These are phyloP conservation scores for Candida krabiensis DNA, from an alignment of 805 yeast genomes.

Conservation along the genomic window DNA sequence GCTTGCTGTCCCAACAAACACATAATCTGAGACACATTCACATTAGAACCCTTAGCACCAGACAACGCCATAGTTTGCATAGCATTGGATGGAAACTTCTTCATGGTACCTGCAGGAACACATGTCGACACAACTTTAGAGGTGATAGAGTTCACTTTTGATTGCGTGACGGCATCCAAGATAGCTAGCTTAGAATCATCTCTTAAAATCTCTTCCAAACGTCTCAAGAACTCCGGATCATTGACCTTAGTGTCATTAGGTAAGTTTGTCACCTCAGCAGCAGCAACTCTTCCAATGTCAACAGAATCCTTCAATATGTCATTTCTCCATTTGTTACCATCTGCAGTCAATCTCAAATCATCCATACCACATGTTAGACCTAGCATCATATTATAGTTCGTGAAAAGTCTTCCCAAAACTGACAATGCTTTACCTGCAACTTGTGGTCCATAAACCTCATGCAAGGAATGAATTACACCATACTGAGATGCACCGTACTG, in stretches of 20 bases:
- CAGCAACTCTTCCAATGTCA: conserved; percentile 88
- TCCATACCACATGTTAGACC: conserved; percentile 99
- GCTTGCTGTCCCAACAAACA: conserved; percentile 99
- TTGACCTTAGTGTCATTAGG: conserved; percentile 44
- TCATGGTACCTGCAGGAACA: conserved; percentile 96
- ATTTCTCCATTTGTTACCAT: conserved; percentile 87
- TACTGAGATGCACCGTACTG: conserved; percentile 98
- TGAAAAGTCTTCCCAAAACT: conserved; percentile 92
- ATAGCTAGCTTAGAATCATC: conserved; percentile 91
- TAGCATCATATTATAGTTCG: conserved; percentile 86
- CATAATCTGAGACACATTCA: conserved; percentile 98
- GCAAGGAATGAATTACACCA: conserved; percentile 95
- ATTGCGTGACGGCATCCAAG: conserved; percentile 92
- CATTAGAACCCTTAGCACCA: conserved; percentile 99
- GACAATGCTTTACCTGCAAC: conserved; percentile 88
- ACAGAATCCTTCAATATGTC: conserved; percentile 76
- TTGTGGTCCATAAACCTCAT: conserved; percentile 91
- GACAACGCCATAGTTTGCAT: conserved; percentile 99
- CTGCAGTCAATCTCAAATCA: conserved; percentile 86
- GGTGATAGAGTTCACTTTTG: conserved; percentile 87
- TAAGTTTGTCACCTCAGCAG: conserved; percentile 89
- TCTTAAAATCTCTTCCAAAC: conserved; percentile 92
- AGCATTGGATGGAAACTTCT: conserved; percentile 90
- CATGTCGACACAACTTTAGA: conserved; percentile 92
- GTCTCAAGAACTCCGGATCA: conserved; percentile 77